phyloP scores from a whole-genome alignment of 2,329 filamentous ascomycete genomes.

The Trichoderma oligosporum region DNA sequence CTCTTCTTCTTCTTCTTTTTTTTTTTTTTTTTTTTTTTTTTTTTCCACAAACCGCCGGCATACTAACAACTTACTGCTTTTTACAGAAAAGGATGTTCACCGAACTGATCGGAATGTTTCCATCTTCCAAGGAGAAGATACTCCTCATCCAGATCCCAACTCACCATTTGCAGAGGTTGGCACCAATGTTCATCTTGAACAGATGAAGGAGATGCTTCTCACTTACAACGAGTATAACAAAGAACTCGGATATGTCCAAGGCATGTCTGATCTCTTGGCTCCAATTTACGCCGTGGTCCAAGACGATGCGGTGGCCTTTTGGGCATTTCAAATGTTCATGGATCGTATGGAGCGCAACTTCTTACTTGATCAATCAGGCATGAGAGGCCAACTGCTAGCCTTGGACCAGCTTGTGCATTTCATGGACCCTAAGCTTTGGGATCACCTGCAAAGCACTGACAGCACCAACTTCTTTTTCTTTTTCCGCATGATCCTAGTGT shows the following conservation, averaged over 20 bases:
- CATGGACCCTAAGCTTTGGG: slow-evolving; percentile 91
- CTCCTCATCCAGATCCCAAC: slow-evolving; percentile 90
- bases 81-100: slow-evolving; percentile 94
- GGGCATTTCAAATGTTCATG: slow-evolving; percentile 96
- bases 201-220: slow-evolving; percentile 98
- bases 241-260: slow-evolving; percentile 93
- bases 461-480: slow-evolving; percentile 99
- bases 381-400: slow-evolving; percentile 85
- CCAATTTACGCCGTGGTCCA: slow-evolving; percentile 97
- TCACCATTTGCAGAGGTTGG: slow-evolving; percentile 90
- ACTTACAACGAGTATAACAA: slow-evolving; percentile 99
- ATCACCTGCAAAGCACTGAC: slow-evolving; percentile 83
- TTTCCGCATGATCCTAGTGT: slow-evolving; percentile 97
- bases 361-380: slow-evolving; percentile 89
- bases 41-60: too few species aligned
- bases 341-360: slow-evolving; percentile 97
- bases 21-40: too few species aligned
- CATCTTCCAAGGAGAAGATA: slow-evolving; percentile 95
- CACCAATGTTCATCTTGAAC: slow-evolving; percentile 95
- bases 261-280: slow-evolving; percentile 94
- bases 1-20: too few species aligned
- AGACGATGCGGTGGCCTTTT: slow-evolving; percentile 95
- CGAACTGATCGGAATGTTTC: slow-evolving; percentile 90
- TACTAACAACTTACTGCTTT: slow-evolving; percentile 25
- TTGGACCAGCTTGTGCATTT: slow-evolving; percentile 94